A percentile compares a stretch with the other conserved stretches of the same genome.
phyloP scores from a whole-genome alignment of 2,329 filamentous ascomycete species.

The Coleophoma crateriformis region DNA sequence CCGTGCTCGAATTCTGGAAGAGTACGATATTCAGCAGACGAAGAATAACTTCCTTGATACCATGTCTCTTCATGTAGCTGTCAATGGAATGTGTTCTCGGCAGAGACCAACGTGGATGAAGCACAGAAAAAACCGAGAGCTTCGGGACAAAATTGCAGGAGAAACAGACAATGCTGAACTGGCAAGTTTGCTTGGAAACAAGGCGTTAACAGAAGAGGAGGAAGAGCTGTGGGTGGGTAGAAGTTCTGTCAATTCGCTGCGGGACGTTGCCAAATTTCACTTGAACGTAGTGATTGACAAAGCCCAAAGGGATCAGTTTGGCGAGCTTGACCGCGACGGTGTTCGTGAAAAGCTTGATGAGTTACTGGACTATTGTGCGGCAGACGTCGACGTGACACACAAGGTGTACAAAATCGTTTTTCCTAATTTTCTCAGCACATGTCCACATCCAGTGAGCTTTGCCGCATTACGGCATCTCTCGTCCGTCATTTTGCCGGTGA shows the following conservation, averaged over 20 bases:
- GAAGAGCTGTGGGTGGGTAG: slow-evolving; percentile 93
- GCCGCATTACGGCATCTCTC: slow-evolving; percentile 90
- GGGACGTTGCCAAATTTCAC: slow-evolving; percentile 95
- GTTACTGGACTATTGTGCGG: slow-evolving; percentile 88
- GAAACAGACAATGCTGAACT: slow-evolving; percentile 68
- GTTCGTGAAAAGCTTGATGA: slow-evolving; percentile 70
- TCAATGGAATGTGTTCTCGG: slow-evolving; percentile 97
- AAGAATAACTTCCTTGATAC: slow-evolving; percentile 89
- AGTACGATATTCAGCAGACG: slow-evolving; percentile 80
- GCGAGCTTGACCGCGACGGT: slow-evolving; percentile 68
- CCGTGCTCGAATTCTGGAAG: slow-evolving; percentile 78
- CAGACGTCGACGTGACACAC: slow-evolving; percentile 89
- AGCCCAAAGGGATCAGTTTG: slow-evolving; percentile 78
- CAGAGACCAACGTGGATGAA: slow-evolving; percentile 98
- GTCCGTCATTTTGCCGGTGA: slow-evolving; percentile 84
- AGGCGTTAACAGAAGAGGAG: slow-evolving; percentile 70
- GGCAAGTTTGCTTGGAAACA: slow-evolving; percentile 62
- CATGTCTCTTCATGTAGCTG: slow-evolving; percentile 96
- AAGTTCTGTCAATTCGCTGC: slow-evolving; percentile 90
- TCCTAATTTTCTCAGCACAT: slow-evolving; percentile 80
- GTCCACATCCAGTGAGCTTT: slow-evolving; percentile 96
- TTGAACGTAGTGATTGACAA: slow-evolving; percentile 91
- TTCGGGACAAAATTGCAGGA: slow-evolving; percentile 72
- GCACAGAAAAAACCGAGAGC: slow-evolving; percentile 83
- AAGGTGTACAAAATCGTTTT: slow-evolving; percentile 92